Percentiles rank a stretch among this genome's conserved stretches.
Evolutionary conservation across 2,329 filamentous ascomycete genomes (phyloP).

Genomic region (Grosmannia serpens): DNA sequence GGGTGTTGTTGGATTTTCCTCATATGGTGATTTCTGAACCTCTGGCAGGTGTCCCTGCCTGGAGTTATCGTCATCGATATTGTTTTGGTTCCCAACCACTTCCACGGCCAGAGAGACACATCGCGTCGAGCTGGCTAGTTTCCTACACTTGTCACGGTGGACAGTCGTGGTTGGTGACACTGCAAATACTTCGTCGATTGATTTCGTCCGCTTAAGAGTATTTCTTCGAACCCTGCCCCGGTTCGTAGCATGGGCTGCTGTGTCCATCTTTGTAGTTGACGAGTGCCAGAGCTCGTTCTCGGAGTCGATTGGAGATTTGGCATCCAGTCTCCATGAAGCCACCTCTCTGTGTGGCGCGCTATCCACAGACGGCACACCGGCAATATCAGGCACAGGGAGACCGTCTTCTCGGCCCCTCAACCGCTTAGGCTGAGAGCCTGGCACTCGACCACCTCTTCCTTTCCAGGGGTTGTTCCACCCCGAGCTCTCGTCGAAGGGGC

Average conservation of each 20-base stretch:
- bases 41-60: too few relatives aligned
- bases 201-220: conserved; percentile 8
- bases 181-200: not conserved
- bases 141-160: not conserved
- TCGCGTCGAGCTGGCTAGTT: not conserved
- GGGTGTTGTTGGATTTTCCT: not conserved
- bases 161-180: conserved; percentile 4
- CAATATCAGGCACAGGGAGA: not conserved
- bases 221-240: conserved; percentile 8
- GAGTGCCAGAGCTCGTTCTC: not conserved
- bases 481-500: conserved; percentile 43
- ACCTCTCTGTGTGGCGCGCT: not conserved
- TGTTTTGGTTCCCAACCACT: not conserved
- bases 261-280: not conserved
- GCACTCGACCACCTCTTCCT: conserved; percentile 14
- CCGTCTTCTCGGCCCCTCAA: not conserved
- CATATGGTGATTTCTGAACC: not conserved
- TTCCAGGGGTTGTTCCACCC: conserved; percentile 45
- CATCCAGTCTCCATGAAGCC: not conserved
- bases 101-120: not conserved
- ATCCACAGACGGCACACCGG: not conserved
- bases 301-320: not conserved
- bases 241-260: not conserved
- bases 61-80: not conserved
- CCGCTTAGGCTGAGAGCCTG: not conserved